Evolutionary conservation across 1,284 basidiomycete species (phyloP).

Genomic region (Pseudozyma tsukubaensis): DNA sequence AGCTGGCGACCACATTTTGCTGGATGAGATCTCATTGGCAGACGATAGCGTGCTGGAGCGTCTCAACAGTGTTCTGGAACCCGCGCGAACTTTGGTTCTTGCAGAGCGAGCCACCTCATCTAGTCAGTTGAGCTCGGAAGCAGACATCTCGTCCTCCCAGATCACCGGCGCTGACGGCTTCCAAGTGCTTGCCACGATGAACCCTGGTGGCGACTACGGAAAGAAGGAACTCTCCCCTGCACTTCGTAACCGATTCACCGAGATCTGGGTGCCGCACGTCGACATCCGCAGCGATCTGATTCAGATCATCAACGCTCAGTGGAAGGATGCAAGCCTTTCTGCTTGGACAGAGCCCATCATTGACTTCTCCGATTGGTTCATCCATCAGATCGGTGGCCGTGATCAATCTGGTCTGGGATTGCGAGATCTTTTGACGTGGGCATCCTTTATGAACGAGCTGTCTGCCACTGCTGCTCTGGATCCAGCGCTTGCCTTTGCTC

Average conservation of each 20-base stretch:
- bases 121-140: conserved; percentile 70
- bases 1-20: conserved; percentile 83
- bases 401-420: conserved; percentile 72
- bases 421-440: conserved; percentile 94
- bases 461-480: conserved; percentile 64
- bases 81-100: conserved; percentile 86
- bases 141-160: conserved; percentile 46
- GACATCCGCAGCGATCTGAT: conserved; percentile 80
- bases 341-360: conserved; percentile 78
- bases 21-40: conserved; percentile 97
- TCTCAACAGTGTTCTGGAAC: conserved; percentile 95
- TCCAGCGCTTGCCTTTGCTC: conserved; percentile 65
- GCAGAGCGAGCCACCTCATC: conserved; percentile 84
- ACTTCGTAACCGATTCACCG: conserved; percentile 96
- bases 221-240: conserved; percentile 99
- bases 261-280: conserved; percentile 96
- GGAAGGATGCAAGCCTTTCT: conserved; percentile 75
- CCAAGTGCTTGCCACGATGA: conserved; percentile 97
- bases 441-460: conserved; percentile 82
- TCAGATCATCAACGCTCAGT: conserved; percentile 81
- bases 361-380: conserved; percentile 86
- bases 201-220: conserved; percentile 98
- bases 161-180: conserved; percentile 72
- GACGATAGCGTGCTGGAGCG: conserved; percentile 98
- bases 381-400: conserved; percentile 75